Base-by-base conservation (phyloP, 1,284 basidiomycete genomes). In the Termitomyces sp. region DNA sequence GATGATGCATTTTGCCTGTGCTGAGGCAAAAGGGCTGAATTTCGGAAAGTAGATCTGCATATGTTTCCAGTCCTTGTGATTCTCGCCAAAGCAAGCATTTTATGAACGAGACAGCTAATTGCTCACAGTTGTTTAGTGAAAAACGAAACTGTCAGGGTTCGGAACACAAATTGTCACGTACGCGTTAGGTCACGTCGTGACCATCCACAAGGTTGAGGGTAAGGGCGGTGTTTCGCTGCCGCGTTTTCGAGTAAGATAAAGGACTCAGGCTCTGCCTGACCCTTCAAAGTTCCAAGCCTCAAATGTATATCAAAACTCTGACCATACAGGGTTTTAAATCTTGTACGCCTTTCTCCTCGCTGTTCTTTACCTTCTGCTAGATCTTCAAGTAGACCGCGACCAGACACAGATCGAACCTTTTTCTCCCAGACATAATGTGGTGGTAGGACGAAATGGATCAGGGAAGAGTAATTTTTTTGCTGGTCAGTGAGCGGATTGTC, bases 271-370 rank as follows among this genome's bases (percentile, higher is more conserved):
- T 15, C 8, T 17, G 31, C 19, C 39, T 40, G 36, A 26, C 43
- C 38, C 38, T 31, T 13, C 3, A 5, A 24, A 24, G 24, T 5
- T 24, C 24, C 24, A n/a, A 36, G 8, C 8, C 12, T 19, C 10
- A 24, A 30, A 89, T 90, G 90, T 86, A 86, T 66, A 94, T 94
- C 74, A 94, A 96, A 72, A 94, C 92, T 7, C 77, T 96, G 39
- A 95, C 93, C 1, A 92, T 98, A 58, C 92, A 94, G 67, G 95
- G 96, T 60, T 98, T 98, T 84, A 98, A 98, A 74, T 96, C 93
- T 31, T 98, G 95, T 85, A 65, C 63, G 80, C 61, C 45, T 57
- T 55, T 21, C 59, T 15, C 12, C 42, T 36, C 17, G 42, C 49
- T 7, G 41, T 28, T 17, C 31, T 7, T 38, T 13, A 6, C 19